Evolutionary conservation across 495 filamentous ascomycete genomes (phyloP).

Genomic region (Glarea lozoyensis): DNA sequence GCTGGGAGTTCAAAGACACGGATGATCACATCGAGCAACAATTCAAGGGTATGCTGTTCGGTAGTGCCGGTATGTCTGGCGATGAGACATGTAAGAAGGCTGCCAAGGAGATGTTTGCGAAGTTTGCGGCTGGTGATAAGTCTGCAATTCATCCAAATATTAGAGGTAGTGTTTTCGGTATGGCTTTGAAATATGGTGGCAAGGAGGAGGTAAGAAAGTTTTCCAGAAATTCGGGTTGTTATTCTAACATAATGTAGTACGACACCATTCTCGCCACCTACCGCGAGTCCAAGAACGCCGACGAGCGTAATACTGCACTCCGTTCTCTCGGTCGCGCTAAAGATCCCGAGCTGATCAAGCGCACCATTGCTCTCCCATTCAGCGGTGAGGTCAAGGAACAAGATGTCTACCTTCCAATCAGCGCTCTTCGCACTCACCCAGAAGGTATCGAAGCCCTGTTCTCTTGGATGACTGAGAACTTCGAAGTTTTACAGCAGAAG

Average conservation of each 20-base stretch:
- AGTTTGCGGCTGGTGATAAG: slow-evolving; percentile 56
- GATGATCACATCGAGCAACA: slow-evolving; percentile 89
- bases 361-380: slow-evolving; percentile 66
- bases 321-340: slow-evolving; percentile 76
- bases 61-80: slow-evolving; percentile 46
- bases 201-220: slow-evolving; percentile 52
- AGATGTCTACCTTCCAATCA: slow-evolving; percentile 84
- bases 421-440: slow-evolving; percentile 66
- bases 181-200: slow-evolving; percentile 63
- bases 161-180: slow-evolving; percentile 54
- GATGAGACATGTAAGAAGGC: slow-evolving; percentile 52
- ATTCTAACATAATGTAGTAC: slow-evolving; percentile 40
- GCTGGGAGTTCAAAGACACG: slow-evolving; percentile 75
- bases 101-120: slow-evolving; percentile 65
- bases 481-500: slow-evolving; percentile 69
- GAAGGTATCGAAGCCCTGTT: slow-evolving; percentile 76
- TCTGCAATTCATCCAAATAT: slow-evolving; percentile 67
- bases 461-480: slow-evolving; percentile 78
- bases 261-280: slow-evolving; percentile 75
- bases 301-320: slow-evolving; percentile 93
- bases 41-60: slow-evolving; percentile 65
- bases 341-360: slow-evolving; percentile 67
- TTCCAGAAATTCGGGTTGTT: neutral
- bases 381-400: slow-evolving; percentile 87
- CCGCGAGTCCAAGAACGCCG: slow-evolving; percentile 74